Evolutionary conservation across 345 rosid species (phyloP).

Genomic region (Pugionium dolabratum): DNA sequence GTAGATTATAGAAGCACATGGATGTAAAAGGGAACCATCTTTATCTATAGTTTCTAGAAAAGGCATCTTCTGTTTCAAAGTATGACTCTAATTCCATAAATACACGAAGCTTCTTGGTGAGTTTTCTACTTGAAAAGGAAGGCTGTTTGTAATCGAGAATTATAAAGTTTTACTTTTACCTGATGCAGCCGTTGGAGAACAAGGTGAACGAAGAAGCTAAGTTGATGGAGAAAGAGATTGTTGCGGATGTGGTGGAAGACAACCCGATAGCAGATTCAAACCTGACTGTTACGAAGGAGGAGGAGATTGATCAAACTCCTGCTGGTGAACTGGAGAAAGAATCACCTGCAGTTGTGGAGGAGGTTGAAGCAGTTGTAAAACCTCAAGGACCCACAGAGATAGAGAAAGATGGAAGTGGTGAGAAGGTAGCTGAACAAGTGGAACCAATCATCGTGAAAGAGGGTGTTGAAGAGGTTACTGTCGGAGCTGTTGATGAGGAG

Average conservation of each 20-base stretch:
- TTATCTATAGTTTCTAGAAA: too few relatives aligned
- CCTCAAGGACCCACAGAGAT: constrained; percentile 30
- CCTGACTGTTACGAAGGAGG: constrained; percentile 2
- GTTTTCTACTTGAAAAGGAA: too few relatives aligned
- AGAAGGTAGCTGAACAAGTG: constrained; percentile 33
- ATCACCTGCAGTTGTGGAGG: constrained; percentile 22
- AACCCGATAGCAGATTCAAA: constrained; percentile 21
- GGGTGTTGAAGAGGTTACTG: constrained; percentile 4
- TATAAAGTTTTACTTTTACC: constrained; percentile 7
- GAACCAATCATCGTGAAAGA: constrained; percentile 26
- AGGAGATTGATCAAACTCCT: constrained; percentile 25
- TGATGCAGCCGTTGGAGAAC: constrained; percentile 38
- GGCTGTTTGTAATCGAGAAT: too few relatives aligned
- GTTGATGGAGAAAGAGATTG: constrained; percentile 37
- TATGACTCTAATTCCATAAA: too few relatives aligned
- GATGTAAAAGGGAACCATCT: too few relatives aligned
- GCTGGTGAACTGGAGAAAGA: constrained; percentile 28
- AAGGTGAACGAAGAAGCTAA: constrained; percentile 30
- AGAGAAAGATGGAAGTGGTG: constrained; percentile 26
- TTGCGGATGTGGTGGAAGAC: constrained; percentile 20
- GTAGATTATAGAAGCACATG: too few relatives aligned
- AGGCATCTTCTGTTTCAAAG: too few relatives aligned
- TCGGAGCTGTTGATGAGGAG: constrained; percentile 5
- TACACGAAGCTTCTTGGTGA: too few relatives aligned
- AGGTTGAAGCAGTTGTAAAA: constrained; percentile 28